Evolutionary conservation across 2,329 filamentous ascomycete species (phyloP), one percentile per base, ranked within the genome.

Genomic region (Calycina marina): DNA sequence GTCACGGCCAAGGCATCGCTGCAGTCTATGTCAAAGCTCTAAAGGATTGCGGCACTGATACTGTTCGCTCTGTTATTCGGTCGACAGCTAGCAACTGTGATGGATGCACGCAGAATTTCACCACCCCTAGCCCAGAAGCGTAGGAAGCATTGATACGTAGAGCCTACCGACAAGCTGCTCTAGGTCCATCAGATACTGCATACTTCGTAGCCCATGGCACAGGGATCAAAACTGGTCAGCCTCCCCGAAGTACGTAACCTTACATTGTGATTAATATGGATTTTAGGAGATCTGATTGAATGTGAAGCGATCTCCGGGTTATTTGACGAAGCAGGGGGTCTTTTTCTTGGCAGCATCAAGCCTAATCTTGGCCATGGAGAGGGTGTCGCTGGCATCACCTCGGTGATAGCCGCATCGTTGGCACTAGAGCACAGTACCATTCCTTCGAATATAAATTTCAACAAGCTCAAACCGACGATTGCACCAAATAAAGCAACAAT

Each of bases 1-100:
- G 65, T 0, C 58, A 72, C 20, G 73, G 71, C 2, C 75, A 79
- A 44, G 74, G 71, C 1, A 57, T 69, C 13, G 68, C 61, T 0
- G 60, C 68, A 8, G 50, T 78, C 1, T 45, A 75, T 4, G 45
- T 79, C 27, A 78, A 77, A 51, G 60, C 60, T 2, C 52, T 77
- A 0, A 53, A 57, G 5, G 64, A 72, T 45, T 74, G 73, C 1
- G 42, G 77, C 4, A 54, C 55, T 6, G 66, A 71, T 41, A 63
- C 63, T 0, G 67, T 72, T 36, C 60, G 66, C 3, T 64, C 60
- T 9, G 58, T 73, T 13, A 65, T 75, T 34, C 58, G 66, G n/a
- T 63, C 58, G 4, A 67, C 60, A 0, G 16, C 55, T 58, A 35
- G 64, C 18, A 72, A 72, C 38, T 61, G 67, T 35, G 60, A 64